Conservation (phyloP, 2,329 filamentous ascomycete species). For the Beauveria brongniartii region DNA sequence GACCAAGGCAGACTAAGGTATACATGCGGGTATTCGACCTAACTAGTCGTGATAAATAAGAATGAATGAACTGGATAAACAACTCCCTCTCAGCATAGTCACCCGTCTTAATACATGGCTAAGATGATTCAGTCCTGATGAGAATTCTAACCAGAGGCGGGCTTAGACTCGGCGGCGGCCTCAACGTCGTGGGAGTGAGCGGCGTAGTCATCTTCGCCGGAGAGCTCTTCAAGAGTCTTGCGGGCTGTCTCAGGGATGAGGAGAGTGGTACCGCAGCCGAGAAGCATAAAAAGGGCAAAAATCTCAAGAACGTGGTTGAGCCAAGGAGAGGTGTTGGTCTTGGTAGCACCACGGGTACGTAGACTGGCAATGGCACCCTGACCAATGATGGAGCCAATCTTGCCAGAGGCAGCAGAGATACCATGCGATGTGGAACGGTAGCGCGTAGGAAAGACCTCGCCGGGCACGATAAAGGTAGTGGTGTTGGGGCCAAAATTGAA, state of each 20-base stretch:
- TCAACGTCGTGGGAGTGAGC: neutral
- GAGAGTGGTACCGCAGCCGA: conserved; percentile 59
- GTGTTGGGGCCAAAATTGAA: conserved; percentile 53
- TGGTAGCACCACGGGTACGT: conserved; percentile 35
- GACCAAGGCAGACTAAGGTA: conserved; percentile 4
- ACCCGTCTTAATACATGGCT: neutral
- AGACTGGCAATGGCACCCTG: conserved; percentile 50
- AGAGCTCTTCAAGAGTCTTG: conserved; percentile 61
- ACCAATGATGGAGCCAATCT: conserved; percentile 49
- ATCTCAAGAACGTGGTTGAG: conserved; percentile 72
- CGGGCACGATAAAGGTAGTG: conserved; percentile 49
- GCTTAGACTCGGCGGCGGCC: neutral
- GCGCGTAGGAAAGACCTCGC: conserved; percentile 48
- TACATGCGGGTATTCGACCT: neutral
- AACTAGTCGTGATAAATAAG: neutral
- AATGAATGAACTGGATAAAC: neutral
- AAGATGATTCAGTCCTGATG: neutral
- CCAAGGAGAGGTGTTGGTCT: conserved; percentile 46
- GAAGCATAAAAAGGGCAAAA: conserved; percentile 67
- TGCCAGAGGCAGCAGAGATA: conserved; percentile 47
- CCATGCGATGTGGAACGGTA: conserved; percentile 51
- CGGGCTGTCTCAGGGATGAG: conserved; percentile 68
- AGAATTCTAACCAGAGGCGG: neutral
- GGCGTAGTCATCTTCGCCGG: conserved; percentile 22
- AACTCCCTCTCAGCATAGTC: neutral